These are phyloP conservation scores for Ascochyta lentis DNA, from an alignment of 2,329 filamentous ascomycete species.

Conservation along the genomic window DNA sequence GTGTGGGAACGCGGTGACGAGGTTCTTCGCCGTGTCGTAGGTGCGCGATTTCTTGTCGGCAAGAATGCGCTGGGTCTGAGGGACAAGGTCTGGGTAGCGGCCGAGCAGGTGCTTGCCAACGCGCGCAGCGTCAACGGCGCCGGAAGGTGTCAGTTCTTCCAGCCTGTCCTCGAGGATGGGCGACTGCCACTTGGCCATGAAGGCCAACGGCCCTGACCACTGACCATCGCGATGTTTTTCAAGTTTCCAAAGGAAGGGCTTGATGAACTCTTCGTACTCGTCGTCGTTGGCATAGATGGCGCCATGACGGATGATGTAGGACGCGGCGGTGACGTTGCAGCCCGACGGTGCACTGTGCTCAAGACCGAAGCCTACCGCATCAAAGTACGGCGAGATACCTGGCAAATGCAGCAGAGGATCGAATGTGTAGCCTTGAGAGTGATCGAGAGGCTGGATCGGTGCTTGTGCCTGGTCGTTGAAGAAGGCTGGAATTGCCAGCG, in stretches of 20 bases:
- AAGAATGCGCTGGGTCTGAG: constrained; percentile 42
- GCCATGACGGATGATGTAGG: constrained; percentile 58
- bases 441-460: constrained; percentile 31
- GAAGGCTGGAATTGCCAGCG: constrained; percentile 28
- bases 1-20: constrained; percentile 40
- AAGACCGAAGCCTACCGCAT: constrained; percentile 55
- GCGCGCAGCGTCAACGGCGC: constrained; percentile 60
- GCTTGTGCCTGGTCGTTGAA: constrained; percentile 17
- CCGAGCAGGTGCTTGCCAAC: constrained; percentile 66
- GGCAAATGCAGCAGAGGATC: constrained; percentile 58
- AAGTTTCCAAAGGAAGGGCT: constrained; percentile 62
- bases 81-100: constrained; percentile 60
- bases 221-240: constrained; percentile 60
- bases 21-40: constrained; percentile 42
- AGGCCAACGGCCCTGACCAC: constrained; percentile 60
- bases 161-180: constrained; percentile 63
- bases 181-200: constrained; percentile 63
- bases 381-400: constrained; percentile 59
- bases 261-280: constrained; percentile 58
- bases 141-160: constrained; percentile 37
- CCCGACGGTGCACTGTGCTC: constrained; percentile 56
- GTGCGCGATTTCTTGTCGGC: constrained; percentile 48
- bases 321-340: constrained; percentile 57
- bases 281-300: constrained; percentile 60
- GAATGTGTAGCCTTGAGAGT: constrained; percentile 51